Evolutionary conservation across 352 stramenopile species (phyloP).

Genomic region (Thalassiosira livingstoniorum): DNA sequence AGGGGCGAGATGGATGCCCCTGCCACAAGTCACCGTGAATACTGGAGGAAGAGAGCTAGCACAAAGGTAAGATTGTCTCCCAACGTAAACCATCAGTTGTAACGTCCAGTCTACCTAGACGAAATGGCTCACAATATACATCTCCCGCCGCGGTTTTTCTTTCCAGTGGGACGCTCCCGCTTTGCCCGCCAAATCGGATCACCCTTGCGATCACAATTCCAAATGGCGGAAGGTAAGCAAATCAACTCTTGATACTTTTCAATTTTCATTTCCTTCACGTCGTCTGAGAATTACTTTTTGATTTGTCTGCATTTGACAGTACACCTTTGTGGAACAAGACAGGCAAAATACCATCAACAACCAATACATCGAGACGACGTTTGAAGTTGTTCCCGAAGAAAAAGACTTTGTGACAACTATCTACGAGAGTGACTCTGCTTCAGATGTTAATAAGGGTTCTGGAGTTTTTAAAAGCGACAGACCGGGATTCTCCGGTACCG

Average conservation of each 20-base stretch:
- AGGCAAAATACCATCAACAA: constrained; percentile 1
- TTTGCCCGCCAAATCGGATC: constrained; percentile 48
- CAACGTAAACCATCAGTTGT: no score
- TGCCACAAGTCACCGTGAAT: constrained; percentile 54
- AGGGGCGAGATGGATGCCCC: constrained; percentile 48
- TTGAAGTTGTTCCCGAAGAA: constrained; percentile 57
- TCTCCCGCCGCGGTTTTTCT: background rate
- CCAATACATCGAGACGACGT: constrained; percentile 32
- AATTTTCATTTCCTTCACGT: no score
- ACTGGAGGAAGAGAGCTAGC: constrained; percentile 51
- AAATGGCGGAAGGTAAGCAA: no score
- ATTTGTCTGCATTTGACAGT: no score
- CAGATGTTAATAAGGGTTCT: background rate
- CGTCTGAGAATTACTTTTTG: no score
- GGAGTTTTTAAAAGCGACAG: background rate
- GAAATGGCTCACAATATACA: no score
- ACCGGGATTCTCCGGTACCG: constrained; percentile 40
- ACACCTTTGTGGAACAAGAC: no score
- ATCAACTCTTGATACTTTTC: no score
- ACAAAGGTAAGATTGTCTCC: constrained; percentile 15
- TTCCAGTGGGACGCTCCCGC: constrained; percentile 29
- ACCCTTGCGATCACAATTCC: constrained; percentile 56
- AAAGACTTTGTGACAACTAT: constrained; percentile 35
- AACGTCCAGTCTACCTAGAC: no score
- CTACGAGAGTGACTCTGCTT: constrained; percentile 49